These are phyloP conservation scores for Thermothelomyces thermophilus DNA, from an alignment of 2,329 filamentous ascomycete species.

Conservation along the genomic window DNA sequence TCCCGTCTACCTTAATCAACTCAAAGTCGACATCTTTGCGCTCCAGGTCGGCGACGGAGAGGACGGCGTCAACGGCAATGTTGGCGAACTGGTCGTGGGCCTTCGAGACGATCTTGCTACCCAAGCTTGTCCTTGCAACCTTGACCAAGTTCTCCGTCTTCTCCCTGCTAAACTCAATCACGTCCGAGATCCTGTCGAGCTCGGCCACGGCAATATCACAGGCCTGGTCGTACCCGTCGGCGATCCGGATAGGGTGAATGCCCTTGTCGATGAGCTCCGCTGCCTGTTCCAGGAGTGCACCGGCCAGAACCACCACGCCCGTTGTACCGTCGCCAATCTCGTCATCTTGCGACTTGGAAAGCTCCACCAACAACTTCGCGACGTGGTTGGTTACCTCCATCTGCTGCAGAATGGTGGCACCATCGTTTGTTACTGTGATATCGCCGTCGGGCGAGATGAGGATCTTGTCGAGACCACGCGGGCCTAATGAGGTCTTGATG, in stretches of 20 bases:
- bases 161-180: slow-evolving; percentile 74
- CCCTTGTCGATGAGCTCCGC: slow-evolving; percentile 99
- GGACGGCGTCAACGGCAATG: slow-evolving; percentile 93
- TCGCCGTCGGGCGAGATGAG: slow-evolving; percentile 97
- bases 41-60: slow-evolving; percentile 92
- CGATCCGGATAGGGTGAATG: slow-evolving; percentile 97
- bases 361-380: slow-evolving; percentile 90
- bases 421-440: slow-evolving; percentile 98
- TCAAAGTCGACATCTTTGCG: slow-evolving; percentile 98
- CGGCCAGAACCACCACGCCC: slow-evolving; percentile 91
- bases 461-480: slow-evolving; percentile 96
- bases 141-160: slow-evolving; percentile 82
- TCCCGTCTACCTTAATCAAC: slow-evolving; percentile 98
- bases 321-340: slow-evolving; percentile 99
- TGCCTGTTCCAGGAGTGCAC: slow-evolving; percentile 90
- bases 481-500: slow-evolving; percentile 93
- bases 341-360: slow-evolving; percentile 97
- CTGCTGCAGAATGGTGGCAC: slow-evolving; percentile 92
- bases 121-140: slow-evolving; percentile 91
- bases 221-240: slow-evolving; percentile 94
- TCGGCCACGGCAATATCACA: slow-evolving; percentile 94
- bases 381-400: slow-evolving; percentile 99
- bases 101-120: slow-evolving; percentile 98
- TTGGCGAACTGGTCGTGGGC: slow-evolving; percentile 97
- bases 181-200: slow-evolving; percentile 88